Evolutionary conservation across 1,284 basidiomycete species (phyloP), one percentile per base, ranked within the genome.

Genomic region (Irpex rosettiformis): DNA sequence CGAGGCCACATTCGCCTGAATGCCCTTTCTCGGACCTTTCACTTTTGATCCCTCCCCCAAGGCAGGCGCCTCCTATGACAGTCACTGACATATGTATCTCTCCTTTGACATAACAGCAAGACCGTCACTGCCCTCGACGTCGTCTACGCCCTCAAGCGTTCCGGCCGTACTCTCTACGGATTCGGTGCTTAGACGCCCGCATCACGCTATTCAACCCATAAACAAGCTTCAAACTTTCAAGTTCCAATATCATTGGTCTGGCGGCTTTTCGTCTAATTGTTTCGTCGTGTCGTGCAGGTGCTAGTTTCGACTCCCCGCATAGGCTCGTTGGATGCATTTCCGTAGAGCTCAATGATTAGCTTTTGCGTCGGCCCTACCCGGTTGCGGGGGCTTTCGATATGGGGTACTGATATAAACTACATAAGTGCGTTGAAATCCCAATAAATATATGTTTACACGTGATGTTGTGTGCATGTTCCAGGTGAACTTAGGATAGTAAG

Each of bases 71-170:
- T 16, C 0, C 5, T 37, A 11, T 2, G 3, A 37, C 16, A 37
- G 16, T 3, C 10, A 16, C 33, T 37, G 33, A 37, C 16, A 8
- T 37, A 8, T 4, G 10, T n/a, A 11, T 3, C 33, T 8, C 16
- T 37, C 4, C 1, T 37, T 37, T 37, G 4, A 11, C 29, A 5
- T 27, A 54, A 7, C 57, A 80, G 89, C 72, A 93, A 93, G 85
- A 93, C 90, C 30, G 89, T 93, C 64, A 91, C 88, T 49, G 89
- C 91, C 24, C 87, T 89, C 61, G 88, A 90, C 67, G 86, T 89
- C 64, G 89, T 92, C 63, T 91, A 92, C 75, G 89, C 91, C 28
- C 83, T 93, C 71, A 93, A 94, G 84, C 82, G 91, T 57, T 88
- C 88, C 53, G 88, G 89, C 63, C 82, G 89, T 64, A 91, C 88